phyloP scores from a whole-genome alignment of 2,329 filamentous ascomycete species.

The Fusarium oligoseptatum region DNA sequence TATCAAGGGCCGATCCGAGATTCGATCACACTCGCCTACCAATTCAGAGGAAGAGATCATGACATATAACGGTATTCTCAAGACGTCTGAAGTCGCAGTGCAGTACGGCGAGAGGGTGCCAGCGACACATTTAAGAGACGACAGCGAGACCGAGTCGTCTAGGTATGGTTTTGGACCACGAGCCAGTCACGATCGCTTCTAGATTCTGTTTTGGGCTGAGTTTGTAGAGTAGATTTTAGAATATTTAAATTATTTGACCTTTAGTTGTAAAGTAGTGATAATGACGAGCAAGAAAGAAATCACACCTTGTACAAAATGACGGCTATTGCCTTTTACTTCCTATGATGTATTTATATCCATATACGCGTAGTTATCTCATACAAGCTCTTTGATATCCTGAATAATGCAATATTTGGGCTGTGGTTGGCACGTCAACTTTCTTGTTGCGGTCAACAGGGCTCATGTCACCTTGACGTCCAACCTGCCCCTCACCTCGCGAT shows the following conservation, averaged over 20 bases:
- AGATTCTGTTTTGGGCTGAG: neutral
- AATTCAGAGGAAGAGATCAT: slow-evolving; percentile 56
- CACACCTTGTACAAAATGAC: neutral
- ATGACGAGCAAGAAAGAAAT: neutral
- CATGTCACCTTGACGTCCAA: slow-evolving; percentile 1
- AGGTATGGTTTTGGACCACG: neutral
- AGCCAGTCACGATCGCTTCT: neutral
- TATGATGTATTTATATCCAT: neutral
- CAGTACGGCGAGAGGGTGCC: slow-evolving; percentile 15
- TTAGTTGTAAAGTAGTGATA: neutral
- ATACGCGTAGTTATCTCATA: neutral
- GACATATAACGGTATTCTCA: slow-evolving; percentile 55
- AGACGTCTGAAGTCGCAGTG: slow-evolving; percentile 45
- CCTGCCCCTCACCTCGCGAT: slow-evolving; percentile 26
- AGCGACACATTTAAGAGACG: neutral
- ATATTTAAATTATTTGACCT: neutral
- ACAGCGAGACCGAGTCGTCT: neutral
- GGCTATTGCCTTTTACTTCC: neutral
- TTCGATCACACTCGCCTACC: slow-evolving; percentile 50
- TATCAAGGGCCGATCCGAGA: slow-evolving; percentile 49
- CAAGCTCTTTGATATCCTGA: neutral
- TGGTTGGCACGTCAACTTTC: neutral
- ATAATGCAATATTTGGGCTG: neutral
- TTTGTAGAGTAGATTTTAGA: neutral
- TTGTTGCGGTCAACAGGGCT: neutral